Conservation (phyloP, 495 filamentous ascomycete species). For the Cercophora samala region DNA sequence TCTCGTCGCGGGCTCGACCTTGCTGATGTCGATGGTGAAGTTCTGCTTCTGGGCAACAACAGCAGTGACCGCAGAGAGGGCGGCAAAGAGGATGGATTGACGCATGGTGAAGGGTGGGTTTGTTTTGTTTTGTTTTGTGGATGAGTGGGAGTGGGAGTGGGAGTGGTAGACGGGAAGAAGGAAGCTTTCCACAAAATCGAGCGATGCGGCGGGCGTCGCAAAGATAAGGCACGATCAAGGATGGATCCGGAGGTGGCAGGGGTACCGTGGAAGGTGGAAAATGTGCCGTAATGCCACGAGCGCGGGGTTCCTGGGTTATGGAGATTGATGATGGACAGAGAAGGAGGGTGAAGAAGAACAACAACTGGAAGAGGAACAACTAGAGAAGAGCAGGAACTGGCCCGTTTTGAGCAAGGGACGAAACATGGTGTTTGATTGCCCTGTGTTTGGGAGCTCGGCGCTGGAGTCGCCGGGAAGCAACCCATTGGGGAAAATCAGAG, state of each 20-base stretch:
- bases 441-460: conserved; percentile 25
- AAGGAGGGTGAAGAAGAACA: conserved; percentile 6
- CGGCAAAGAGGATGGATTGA: conserved; percentile 28
- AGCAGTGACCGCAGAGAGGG: conserved; percentile 32
- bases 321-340: conserved; percentile 1
- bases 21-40: conserved; percentile 32
- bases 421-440: conserved; percentile 29
- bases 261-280: background rate
- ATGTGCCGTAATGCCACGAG: conserved; percentile 5
- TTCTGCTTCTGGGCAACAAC: conserved; percentile 32
- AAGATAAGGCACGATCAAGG: background rate
- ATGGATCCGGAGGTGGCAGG: conserved; percentile 1
- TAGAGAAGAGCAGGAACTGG: conserved; percentile 11
- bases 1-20: conserved; percentile 19
- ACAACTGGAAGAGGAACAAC: no score
- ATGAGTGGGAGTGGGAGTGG: background rate
- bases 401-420: conserved; percentile 30
- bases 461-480: conserved; percentile 16
- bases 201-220: conserved; percentile 1
- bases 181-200: background rate
- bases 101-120: conserved; percentile 29
- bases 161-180: conserved; percentile 5
- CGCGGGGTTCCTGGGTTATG: conserved; percentile 3
- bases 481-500: conserved; percentile 23
- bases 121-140: conserved; percentile 1